These are phyloP conservation scores for Rhizopogon vesiculosus DNA, from an alignment of 768 basidiomycete genomes.

Conservation along the genomic window DNA sequence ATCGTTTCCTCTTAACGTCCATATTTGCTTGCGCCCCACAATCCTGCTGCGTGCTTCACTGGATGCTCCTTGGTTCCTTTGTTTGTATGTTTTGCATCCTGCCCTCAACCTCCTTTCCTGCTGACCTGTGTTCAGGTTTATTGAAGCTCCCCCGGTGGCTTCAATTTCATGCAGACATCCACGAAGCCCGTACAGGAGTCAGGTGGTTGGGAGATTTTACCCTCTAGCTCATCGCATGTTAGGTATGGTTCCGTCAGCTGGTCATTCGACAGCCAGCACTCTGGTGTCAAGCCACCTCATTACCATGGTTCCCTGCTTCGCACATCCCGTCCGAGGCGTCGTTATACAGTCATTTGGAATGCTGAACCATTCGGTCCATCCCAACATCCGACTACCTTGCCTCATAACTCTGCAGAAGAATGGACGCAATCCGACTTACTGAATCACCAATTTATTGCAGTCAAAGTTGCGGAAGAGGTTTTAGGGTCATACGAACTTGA, in stretches of 20 bases:
- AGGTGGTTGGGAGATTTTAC: conserved; percentile 1
- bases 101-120: too few species aligned
- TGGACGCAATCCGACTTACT: conserved; percentile 14
- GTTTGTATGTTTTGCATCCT: neutral
- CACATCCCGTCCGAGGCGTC: conserved; percentile 4
- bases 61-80: neutral
- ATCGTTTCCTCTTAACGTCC: neutral
- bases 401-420: neutral
- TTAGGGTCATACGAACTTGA: conserved; percentile 35
- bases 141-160: conserved; percentile 4
- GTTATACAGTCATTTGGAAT: conserved; percentile 3
- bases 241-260: conserved; percentile 3
- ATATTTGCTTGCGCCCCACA: neutral
- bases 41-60: neutral
- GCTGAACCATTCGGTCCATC: conserved; percentile 4
- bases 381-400: conserved; percentile 2
- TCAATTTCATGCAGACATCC: conserved; percentile 4
- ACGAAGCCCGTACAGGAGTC: neutral
- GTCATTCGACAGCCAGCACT: neutral
- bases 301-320: conserved; percentile 32
- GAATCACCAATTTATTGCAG: conserved; percentile 37
- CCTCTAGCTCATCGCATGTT: conserved; percentile 4
- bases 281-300: conserved; percentile 15
- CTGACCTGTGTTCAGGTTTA: neutral
- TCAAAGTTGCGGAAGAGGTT: conserved; percentile 32